Percentiles rank a stretch among this genome's conserved stretches.
phyloP scores from a whole-genome alignment of 2,329 filamentous ascomycete species.

The Xylaria hypoxylon region DNA sequence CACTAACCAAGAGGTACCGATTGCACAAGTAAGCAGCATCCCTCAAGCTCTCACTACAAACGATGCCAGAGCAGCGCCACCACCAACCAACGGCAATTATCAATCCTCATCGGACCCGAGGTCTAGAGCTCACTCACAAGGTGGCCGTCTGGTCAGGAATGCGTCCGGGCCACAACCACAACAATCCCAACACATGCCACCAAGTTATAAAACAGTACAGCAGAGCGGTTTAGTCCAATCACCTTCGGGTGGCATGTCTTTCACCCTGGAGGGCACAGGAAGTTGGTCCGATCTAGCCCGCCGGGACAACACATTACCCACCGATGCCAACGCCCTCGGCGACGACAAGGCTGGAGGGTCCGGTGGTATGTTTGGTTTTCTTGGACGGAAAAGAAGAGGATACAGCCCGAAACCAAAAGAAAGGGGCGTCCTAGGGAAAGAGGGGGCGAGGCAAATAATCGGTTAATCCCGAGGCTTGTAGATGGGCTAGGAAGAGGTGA shows the following conservation, averaged over 20 bases:
- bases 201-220: slow-evolving; percentile 62
- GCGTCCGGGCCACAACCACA: slow-evolving; percentile 38
- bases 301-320: slow-evolving; percentile 79
- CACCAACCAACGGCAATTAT: slow-evolving; percentile 43
- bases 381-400: slow-evolving; percentile 89
- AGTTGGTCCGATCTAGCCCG: slow-evolving; percentile 93
- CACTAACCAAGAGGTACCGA: slow-evolving; percentile 19
- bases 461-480: slow-evolving; percentile 58
- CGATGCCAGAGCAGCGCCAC: slow-evolving; percentile 58
- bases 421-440: slow-evolving; percentile 91
- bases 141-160: slow-evolving; percentile 28
- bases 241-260: slow-evolving; percentile 86
- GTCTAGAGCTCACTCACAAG: slow-evolving; percentile 27
- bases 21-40: slow-evolving; percentile 43
- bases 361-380: slow-evolving; percentile 88
- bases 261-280: slow-evolving; percentile 88
- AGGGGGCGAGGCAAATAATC: slow-evolving; percentile 87
- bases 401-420: slow-evolving; percentile 95
- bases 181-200: slow-evolving; percentile 51
- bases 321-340: slow-evolving; percentile 70
- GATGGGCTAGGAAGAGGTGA: slow-evolving; percentile 20
- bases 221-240: slow-evolving; percentile 74
- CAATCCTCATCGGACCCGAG: slow-evolving; percentile 38
- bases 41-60: slow-evolving; percentile 66
- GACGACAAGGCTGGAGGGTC: slow-evolving; percentile 66